These are phyloP conservation scores for Podospora conica DNA, from an alignment of 495 filamentous ascomycete genomes.

Conservation along the genomic window DNA sequence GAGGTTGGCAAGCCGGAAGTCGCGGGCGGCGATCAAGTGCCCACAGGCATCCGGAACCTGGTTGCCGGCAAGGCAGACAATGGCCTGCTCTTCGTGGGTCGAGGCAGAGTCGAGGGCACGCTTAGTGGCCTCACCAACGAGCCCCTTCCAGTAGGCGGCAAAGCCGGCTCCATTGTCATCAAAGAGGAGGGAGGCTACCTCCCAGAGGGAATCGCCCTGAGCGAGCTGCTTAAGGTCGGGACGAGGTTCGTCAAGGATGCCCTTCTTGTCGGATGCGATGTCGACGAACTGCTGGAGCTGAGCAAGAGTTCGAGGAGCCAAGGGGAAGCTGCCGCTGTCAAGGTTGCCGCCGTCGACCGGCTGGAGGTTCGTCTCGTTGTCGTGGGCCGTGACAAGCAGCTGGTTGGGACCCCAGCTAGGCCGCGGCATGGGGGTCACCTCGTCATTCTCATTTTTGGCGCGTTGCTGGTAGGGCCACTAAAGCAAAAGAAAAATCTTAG, in stretches of 20 bases:
- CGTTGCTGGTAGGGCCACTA: constrained; percentile 86
- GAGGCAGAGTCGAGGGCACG: constrained; percentile 44
- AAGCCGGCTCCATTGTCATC: constrained; percentile 58
- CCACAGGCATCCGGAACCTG: constrained; percentile 75
- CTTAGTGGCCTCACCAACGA: constrained; percentile 53
- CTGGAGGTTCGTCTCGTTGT: constrained; percentile 21
- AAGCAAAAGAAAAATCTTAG: constrained; percentile 39
- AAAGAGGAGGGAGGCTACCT: constrained; percentile 79
- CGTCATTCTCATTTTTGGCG: constrained; percentile 55
- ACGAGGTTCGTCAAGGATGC: constrained; percentile 2
- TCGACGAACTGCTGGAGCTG: constrained; percentile 30
- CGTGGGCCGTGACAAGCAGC: constrained; percentile 56
- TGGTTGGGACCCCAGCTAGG: constrained; percentile 75
- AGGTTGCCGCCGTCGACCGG: constrained; percentile 15
- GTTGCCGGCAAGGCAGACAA: constrained; percentile 71
- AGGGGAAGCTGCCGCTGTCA: constrained; percentile 5
- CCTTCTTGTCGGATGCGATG: constrained; percentile 14
- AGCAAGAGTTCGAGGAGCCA: constrained; percentile 10
- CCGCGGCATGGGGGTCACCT: constrained; percentile 55
- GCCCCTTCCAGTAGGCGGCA: constrained; percentile 53
- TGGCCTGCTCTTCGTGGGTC: constrained; percentile 72
- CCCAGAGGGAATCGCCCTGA: constrained; percentile 63
- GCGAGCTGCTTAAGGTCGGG: constrained; percentile 21
- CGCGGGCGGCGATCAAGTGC: constrained; percentile 59
- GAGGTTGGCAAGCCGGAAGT: constrained; percentile 77